These are phyloP conservation scores for Chrysanthemum lavandulifolium DNA, from an alignment of 129 eudicot species.

Conservation along the genomic window DNA sequence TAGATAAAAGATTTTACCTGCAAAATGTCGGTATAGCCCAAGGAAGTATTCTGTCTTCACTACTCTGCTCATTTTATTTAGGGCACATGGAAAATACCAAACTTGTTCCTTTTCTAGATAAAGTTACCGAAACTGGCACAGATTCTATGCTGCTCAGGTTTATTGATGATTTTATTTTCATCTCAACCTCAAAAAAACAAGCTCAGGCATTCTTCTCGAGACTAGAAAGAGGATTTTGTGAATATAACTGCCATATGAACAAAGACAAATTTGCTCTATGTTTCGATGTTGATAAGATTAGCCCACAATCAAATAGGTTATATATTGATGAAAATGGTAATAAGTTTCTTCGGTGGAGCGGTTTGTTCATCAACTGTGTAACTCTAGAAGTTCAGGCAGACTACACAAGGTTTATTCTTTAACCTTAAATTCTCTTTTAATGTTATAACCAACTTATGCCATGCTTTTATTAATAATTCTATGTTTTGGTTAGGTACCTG, in stretches of 20 bases:
- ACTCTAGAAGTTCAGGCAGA: slow-evolving; percentile 97
- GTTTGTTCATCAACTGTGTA: slow-evolving; percentile 71
- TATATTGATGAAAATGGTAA: slow-evolving; percentile 51
- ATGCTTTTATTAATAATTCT: not conserved
- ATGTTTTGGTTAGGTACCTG: slow-evolving; percentile 49
- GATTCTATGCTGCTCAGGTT: slow-evolving; percentile 56
- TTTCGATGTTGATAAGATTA: slow-evolving; percentile 35
- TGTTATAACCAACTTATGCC: slow-evolving; percentile 3
- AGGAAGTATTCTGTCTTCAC: slow-evolving; percentile 83
- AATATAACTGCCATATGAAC: slow-evolving; percentile 82
- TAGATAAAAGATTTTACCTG: slow-evolving; percentile 49
- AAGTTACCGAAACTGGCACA: slow-evolving; percentile 18
- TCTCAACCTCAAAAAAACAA: slow-evolving; percentile 75
- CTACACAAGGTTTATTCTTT: slow-evolving; percentile 61
- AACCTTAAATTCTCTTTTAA: not conserved
- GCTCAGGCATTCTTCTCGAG: slow-evolving; percentile 63
- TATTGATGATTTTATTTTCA: slow-evolving; percentile 73
- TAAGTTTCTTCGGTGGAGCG: slow-evolving; percentile 86
- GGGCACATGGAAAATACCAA: slow-evolving; percentile 69
- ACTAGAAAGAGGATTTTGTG: slow-evolving; percentile 67
- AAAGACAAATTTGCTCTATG: slow-evolving; percentile 64
- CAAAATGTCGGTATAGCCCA: slow-evolving; percentile 95
- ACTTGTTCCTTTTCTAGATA: slow-evolving; percentile 59
- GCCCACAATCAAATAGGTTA: slow-evolving; percentile 37
- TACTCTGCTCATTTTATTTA: slow-evolving; percentile 80